These are phyloP conservation scores for Arachis monticola DNA, from an alignment of 331 rosid species.

Conservation along the genomic window DNA sequence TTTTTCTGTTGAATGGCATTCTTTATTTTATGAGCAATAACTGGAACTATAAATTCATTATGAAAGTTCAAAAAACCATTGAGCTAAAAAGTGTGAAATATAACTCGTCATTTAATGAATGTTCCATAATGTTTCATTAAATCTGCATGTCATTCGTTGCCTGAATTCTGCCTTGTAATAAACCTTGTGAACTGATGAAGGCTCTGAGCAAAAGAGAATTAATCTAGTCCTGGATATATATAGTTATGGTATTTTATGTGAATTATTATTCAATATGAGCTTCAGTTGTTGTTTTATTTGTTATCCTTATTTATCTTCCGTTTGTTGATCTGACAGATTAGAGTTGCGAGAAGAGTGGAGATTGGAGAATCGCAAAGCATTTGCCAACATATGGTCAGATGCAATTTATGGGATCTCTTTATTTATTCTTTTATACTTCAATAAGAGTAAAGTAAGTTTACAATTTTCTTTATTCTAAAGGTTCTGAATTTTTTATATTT, in stretches of 20 bases:
- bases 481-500: constrained; percentile 26
- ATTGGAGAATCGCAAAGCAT: constrained; percentile 85
- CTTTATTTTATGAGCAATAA: constrained; percentile 34
- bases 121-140: too few relatives aligned
- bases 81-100: constrained; percentile 24
- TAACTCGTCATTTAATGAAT: too few relatives aligned
- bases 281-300: constrained; percentile 30
- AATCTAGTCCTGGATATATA: constrained; percentile 12
- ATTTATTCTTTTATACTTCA: constrained; percentile 87
- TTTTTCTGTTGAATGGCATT: constrained; percentile 26
- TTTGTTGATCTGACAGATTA: constrained; percentile 65
- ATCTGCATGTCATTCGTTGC: too few relatives aligned
- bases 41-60: constrained; percentile 27
- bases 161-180: too few relatives aligned
- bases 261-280: constrained; percentile 23
- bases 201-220: constrained; percentile 29
- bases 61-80: constrained; percentile 16
- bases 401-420: constrained; percentile 80
- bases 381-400: constrained; percentile 99
- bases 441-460: constrained; percentile 82
- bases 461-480: constrained; percentile 23
- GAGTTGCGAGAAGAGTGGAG: constrained; percentile 93
- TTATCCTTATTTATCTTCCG: constrained; percentile 38
- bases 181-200: constrained; percentile 29
- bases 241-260: neutral